A percentile compares a stretch with the other conserved stretches of the same genome.
phyloP scores from a whole-genome alignment of 78 protist species.

The Monocercomonoides exilis region DNA sequence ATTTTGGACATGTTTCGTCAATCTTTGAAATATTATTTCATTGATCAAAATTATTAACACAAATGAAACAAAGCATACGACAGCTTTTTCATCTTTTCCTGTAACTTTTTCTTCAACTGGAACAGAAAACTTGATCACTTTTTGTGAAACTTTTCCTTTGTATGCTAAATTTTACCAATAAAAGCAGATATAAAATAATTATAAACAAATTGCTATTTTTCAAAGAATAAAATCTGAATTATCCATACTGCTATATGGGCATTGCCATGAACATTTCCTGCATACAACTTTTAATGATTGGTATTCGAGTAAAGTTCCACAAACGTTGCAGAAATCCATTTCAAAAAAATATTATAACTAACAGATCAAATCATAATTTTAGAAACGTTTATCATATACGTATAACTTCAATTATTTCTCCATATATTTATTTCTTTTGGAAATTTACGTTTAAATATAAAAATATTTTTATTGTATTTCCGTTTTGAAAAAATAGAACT shows the following conservation, averaged over 20 bases:
- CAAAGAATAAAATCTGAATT: background rate
- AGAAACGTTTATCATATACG: no score
- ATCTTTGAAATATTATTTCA: background rate
- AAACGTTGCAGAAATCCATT: background rate
- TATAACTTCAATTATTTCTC: no score
- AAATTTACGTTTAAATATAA: no score
- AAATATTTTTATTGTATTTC: no score
- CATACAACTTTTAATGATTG: background rate
- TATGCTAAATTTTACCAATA: background rate
- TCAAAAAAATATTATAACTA: no score
- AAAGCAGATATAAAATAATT: background rate
- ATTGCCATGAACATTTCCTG: background rate
- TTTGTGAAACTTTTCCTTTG: background rate
- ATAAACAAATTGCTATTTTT: background rate
- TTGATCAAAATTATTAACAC: background rate
- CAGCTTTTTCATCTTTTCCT: background rate
- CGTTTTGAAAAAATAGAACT: no score
- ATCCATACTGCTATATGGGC: background rate
- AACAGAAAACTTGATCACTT: background rate
- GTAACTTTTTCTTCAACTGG: background rate
- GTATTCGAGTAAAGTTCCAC: background rate
- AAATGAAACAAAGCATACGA: background rate
- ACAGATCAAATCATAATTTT: no score
- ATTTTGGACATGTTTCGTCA: background rate
- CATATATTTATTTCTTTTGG: no score